phyloP scores from a whole-genome alignment of 139 green algal species.

The Pleodorina starrii region DNA sequence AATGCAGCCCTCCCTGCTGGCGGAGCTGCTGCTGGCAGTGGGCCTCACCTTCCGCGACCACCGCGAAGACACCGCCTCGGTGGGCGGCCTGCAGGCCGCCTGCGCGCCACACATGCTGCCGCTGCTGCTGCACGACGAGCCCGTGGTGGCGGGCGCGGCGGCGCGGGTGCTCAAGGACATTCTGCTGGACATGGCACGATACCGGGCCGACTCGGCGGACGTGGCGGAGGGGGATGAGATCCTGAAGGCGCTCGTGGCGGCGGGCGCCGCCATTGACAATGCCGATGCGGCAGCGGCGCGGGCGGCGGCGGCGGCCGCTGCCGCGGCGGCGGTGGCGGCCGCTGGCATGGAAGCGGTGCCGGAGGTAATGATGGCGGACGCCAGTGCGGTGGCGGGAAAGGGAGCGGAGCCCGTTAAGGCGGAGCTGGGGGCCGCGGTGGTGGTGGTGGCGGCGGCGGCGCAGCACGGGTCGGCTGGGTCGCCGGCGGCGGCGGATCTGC shows the following conservation, averaged over 20 bases:
- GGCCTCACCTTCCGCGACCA: neutral
- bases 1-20: conserved; percentile 1
- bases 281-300: neutral
- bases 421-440: no score
- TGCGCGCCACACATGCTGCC: conserved; percentile 25
- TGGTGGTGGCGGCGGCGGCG: no score
- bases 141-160: neutral
- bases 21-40: neutral
- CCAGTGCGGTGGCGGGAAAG: no score
- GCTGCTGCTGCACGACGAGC: conserved; percentile 23
- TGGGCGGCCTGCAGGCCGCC: conserved; percentile 40
- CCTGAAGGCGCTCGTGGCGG: conserved; percentile 29
- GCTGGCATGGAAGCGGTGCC: no score
- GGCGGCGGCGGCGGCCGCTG: neutral
- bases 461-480: no score
- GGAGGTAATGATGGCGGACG: no score
- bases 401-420: no score
- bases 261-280: neutral
- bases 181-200: neutral
- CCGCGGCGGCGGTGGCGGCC: neutral
- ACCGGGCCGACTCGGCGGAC: neutral
- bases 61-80: neutral
- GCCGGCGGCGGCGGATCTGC: no score
- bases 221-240: conserved; percentile 31
- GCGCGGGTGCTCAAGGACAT: neutral